A percentile compares a stretch with the other conserved stretches of the same genome.
These are phyloP conservation scores for Penicillium sp. DNA, from an alignment of 2,329 filamentous ascomycete genomes.

Conservation along the genomic window DNA sequence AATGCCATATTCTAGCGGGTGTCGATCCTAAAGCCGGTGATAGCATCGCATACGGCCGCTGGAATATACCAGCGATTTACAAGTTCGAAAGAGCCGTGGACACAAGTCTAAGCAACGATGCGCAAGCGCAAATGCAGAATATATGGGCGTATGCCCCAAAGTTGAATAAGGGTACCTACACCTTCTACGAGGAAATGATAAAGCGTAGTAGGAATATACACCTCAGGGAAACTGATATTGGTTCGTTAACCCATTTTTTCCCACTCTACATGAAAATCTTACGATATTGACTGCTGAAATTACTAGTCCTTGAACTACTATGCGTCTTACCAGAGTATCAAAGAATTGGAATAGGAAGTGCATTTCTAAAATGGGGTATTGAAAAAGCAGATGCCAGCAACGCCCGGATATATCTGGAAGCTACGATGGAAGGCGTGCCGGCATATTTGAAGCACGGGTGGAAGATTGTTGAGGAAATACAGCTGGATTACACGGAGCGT, in stretches of 20 bases:
- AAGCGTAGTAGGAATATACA: conserved; percentile 2
- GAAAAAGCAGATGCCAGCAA: conserved; percentile 6
- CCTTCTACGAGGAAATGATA: conserved; percentile 6
- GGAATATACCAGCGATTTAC: conserved; percentile 1
- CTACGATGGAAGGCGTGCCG: conserved; percentile 9
- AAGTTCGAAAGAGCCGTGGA: conserved; percentile 1
- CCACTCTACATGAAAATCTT: not conserved
- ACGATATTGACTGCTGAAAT: not conserved
- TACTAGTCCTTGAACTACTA: conserved; percentile 8
- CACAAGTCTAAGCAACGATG: not conserved
- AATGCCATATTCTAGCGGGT: no score
- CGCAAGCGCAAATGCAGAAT: conserved; percentile 3
- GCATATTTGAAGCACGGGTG: conserved; percentile 7
- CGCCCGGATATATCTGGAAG: conserved; percentile 7
- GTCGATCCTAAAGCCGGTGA: no score
- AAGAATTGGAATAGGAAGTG: conserved; percentile 7
- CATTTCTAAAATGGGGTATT: conserved; percentile 7
- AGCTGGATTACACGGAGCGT: conserved; percentile 6
- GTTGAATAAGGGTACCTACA: conserved; percentile 2
- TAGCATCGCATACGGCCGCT: no score
- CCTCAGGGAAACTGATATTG: not conserved
- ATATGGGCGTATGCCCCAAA: conserved; percentile 7
- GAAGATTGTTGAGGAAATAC: conserved; percentile 4
- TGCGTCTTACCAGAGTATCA: conserved; percentile 9
- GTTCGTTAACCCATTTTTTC: not conserved